Base-by-base conservation (phyloP, 768 basidiomycete species). In the Lactarius tabidus region DNA sequence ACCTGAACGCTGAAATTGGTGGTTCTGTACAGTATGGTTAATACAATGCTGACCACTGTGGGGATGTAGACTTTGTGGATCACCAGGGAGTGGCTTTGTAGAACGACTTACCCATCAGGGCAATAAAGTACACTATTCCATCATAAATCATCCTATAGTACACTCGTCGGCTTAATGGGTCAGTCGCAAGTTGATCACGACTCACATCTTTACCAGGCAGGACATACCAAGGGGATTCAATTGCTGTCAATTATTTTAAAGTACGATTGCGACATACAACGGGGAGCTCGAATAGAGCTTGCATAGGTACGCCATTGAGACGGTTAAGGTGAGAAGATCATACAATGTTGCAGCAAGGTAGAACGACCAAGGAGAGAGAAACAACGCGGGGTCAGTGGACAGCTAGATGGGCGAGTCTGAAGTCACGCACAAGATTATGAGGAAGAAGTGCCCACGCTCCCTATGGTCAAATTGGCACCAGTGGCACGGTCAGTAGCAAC, bases 101-200 rank as follows among this genome's bases (percentile, higher is more conserved):
- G 20, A n/a, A 17, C 1, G 33, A 59, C 70, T n/a, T 62, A 81
- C 71, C 76, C 63, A 85, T 85, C 51, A 89, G 73, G 5, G 77
- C 77, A 45, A 85, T 66, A 65, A 88, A 85, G 71, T 86, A 89
- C n/a, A 82, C 81, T 20, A 89, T 74, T 23, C 87, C 88, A 67
- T 89, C 86, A 62, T 83, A 84, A 5, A 89, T 75, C 85, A 89
- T 85, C 75, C 85, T 88, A 66, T 18, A 35, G 26, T 23, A 15
- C 23, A 35, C 8, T 10, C 8, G 52, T 36, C 53, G 35, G 43
- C 31, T 23, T 23, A 12, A 15, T 26, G 12, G 14, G 38, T 54
- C 26, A 28, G 45, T 28, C 20, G 23, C 23, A 20, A 51, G 52
- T 54, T 54, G 35, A 45, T 3, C 14, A 4, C 20, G 36, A 69